Evolutionary conservation across 2,329 filamentous ascomycete species (phyloP).

Genomic region (Apiospora sp.): DNA sequence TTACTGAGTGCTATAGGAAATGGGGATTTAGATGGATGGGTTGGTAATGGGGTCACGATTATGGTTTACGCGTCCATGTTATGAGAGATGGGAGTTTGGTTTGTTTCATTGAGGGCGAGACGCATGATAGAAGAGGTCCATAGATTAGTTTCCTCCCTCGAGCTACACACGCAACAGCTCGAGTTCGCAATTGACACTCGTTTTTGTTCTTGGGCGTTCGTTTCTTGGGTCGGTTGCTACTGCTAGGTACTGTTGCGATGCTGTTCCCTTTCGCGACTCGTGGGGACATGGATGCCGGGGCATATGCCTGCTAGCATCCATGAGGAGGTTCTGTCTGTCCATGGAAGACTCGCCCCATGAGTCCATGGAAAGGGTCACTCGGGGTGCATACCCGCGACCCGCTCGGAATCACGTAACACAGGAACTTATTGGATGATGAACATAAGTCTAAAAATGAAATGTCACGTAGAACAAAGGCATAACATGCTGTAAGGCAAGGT

Average conservation of each 20-base stretch:
- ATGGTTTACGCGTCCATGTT: constrained; percentile 9
- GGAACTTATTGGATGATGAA: neutral
- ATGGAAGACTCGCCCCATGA: too few species aligned
- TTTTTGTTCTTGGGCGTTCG: neutral
- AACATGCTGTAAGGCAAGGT: neutral
- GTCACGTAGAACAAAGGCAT: neutral
- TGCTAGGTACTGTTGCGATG: neutral
- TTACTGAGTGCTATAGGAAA: neutral
- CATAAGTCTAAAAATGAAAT: neutral
- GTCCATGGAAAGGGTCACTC: neutral
- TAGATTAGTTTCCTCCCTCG: neutral
- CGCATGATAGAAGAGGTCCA: neutral
- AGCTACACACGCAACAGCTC: constrained; percentile 5
- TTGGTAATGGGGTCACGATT: neutral
- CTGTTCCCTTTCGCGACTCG: neutral
- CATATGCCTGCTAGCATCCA: neutral
- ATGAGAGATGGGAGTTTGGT: neutral
- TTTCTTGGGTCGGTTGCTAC: too few species aligned
- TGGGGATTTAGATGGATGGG: neutral
- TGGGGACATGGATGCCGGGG: neutral
- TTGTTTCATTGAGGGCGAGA: neutral
- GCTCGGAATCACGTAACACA: neutral
- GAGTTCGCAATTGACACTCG: constrained; percentile 5
- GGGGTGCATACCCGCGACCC: neutral
- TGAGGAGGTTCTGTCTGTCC: too few species aligned